These are phyloP conservation scores for Calonectria pseudoreteaudii DNA, from an alignment of 2,329 filamentous ascomycete genomes.

Conservation along the genomic window DNA sequence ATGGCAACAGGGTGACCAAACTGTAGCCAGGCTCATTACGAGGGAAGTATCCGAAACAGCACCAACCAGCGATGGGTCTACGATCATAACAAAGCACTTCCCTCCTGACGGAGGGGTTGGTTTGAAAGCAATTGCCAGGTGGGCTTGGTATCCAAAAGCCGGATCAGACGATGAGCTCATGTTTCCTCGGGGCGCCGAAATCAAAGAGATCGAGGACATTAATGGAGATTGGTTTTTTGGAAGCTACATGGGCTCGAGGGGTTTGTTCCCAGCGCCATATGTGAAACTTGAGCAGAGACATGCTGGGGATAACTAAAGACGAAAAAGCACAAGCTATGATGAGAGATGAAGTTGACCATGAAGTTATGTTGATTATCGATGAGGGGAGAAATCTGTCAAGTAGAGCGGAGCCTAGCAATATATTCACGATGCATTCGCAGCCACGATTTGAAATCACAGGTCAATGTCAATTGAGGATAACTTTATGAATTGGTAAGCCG, in stretches of 20 bases:
- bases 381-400: neutral
- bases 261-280: slow-evolving; percentile 85
- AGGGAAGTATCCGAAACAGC: slow-evolving; percentile 61
- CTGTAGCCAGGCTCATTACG: slow-evolving; percentile 61
- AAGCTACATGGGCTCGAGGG: slow-evolving; percentile 82
- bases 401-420: slow-evolving; percentile 12
- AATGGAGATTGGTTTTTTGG: slow-evolving; percentile 94
- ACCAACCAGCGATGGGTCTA: slow-evolving; percentile 46
- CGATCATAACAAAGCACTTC: slow-evolving; percentile 56
- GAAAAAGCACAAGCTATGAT: slow-evolving; percentile 8
- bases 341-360: neutral
- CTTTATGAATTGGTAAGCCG: slow-evolving; percentile 1
- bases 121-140: slow-evolving; percentile 71
- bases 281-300: slow-evolving; percentile 62
- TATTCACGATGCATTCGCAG: neutral
- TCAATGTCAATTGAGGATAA: neutral
- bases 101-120: slow-evolving; percentile 84
- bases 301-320: slow-evolving; percentile 10
- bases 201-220: slow-evolving; percentile 85
- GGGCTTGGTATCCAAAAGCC: slow-evolving; percentile 81
- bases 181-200: slow-evolving; percentile 86
- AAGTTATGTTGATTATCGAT: neutral
- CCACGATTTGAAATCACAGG: neutral
- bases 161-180: slow-evolving; percentile 79
- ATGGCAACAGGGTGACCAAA: slow-evolving; percentile 59